These are phyloP conservation scores for Vinca minor DNA, from an alignment of 257 asterid genomes.

Conservation along the genomic window DNA sequence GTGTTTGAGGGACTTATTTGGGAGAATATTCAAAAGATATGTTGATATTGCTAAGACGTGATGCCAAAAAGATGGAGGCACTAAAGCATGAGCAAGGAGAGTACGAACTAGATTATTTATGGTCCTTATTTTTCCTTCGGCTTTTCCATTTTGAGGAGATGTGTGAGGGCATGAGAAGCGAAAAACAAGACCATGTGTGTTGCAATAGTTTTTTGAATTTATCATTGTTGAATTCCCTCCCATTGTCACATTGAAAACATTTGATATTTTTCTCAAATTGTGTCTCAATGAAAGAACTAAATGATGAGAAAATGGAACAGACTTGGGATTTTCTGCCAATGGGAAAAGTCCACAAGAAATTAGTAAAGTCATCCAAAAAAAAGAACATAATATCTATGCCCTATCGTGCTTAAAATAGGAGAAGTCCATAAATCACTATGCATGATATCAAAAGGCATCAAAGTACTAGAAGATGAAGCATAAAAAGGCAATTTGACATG, in stretches of 20 bases:
- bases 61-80: slow-evolving; percentile 1
- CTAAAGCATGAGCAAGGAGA: background rate
- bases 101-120: background rate
- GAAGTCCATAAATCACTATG: too few relatives aligned
- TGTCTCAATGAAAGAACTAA: background rate
- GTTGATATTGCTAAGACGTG: background rate
- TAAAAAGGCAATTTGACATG: too few relatives aligned
- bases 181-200: too few relatives aligned
- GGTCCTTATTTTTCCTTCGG: background rate
- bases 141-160: slow-evolving; percentile 5
- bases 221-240: background rate
- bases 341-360: background rate
- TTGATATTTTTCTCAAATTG: background rate
- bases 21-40: background rate
- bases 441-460: too few relatives aligned
- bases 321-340: too few relatives aligned
- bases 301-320: background rate
- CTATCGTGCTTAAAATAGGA: too few relatives aligned
- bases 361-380: slow-evolving; percentile 1
- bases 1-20: too few relatives aligned
- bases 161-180: background rate
- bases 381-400: slow-evolving; percentile 1
- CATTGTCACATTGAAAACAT: slow-evolving; percentile 2
- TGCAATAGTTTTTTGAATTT: background rate
- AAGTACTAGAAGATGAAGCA: too few relatives aligned